Evolutionary conservation across 2,329 filamentous ascomycete species (phyloP), one percentile per base, ranked within the genome.

Genomic region (Paraconiothyrium sp.): DNA sequence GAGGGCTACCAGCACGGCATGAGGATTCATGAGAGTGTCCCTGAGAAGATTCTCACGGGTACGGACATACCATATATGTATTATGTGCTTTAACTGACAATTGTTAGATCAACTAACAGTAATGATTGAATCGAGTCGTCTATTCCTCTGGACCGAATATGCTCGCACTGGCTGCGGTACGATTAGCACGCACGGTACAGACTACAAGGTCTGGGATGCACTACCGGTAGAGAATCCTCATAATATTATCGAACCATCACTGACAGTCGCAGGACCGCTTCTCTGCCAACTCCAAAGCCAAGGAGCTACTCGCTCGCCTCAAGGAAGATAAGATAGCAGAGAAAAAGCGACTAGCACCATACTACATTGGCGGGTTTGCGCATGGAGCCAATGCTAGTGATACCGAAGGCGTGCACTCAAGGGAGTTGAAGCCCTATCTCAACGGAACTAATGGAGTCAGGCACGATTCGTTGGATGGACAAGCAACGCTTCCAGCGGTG

Each of bases 1-100:
- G 80, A 82, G 34, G 80, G 76, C 5, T 83, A 83, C 65, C 79
- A 82, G 50, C 75, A 78, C 61, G 81, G 82, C 60, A 81, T 81
- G 77, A 74, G 76, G 54, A 75, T 80, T 3, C 81, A 83, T 54
- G 77, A 79, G 58, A 80, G 78, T 49, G 72, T 78, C 41, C 80
- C 81, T 2, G 75, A 82, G 57, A 80, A 74, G 66, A 82, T 83
- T 10, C 65, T 84, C 6, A 78, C 79, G 49, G 70, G 73, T 73
- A 70, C 50, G 14, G 16, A n/a, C 5, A 57, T 32, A 46, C 9
- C 37, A n/a, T 2, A 37, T 22, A 52, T 6, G 24, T 1, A 22
- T 8, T 35, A 20, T 1, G 32, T 11, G 16, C 10, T 16, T 47
- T 37, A 4, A 14, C 4, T 47, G 43, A 61, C 48, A 10, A 37